Percentiles rank a stretch among this genome's conserved stretches.
Evolutionary conservation across 306 rosid genomes (phyloP).

Genomic region (Hippophae gyantsensis): DNA sequence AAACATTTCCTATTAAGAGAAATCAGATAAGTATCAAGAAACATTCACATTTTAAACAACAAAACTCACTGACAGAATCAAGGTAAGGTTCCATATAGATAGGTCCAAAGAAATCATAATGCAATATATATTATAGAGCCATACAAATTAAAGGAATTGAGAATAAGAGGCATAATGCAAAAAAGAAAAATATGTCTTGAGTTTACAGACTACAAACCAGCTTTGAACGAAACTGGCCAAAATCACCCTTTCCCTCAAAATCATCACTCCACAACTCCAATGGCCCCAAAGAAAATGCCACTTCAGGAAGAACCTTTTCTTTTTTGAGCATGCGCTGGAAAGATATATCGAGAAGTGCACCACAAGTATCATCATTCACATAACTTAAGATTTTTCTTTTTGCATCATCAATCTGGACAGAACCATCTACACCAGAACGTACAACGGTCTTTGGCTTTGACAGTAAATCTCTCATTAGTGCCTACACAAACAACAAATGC

Average conservation of each 20-base stretch:
- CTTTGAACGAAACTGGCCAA: conserved; percentile 86
- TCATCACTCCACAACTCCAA: conserved; percentile 95
- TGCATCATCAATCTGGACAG: conserved; percentile 42
- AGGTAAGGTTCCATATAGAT: too few species aligned
- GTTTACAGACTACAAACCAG: conserved; percentile 42
- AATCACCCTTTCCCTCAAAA: conserved; percentile 75
- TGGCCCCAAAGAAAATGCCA: conserved; percentile 44
- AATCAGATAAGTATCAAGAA: too few species aligned
- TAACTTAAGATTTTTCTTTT: conserved; percentile 47
- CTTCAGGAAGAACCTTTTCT: conserved; percentile 63
- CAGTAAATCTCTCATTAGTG: conserved; percentile 69
- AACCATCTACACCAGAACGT: conserved; percentile 43
- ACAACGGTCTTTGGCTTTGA: conserved; percentile 56
- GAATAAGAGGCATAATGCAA: background rate
- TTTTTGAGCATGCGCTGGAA: conserved; percentile 78
- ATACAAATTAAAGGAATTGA: too few species aligned
- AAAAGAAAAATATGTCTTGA: conserved; percentile 13
- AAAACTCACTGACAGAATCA: too few species aligned
- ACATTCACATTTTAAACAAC: too few species aligned
- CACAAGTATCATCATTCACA: conserved; percentile 53
- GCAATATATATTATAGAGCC: too few species aligned
- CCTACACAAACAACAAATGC: conserved; percentile 34
- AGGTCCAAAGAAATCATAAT: too few species aligned
- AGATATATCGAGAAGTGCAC: conserved; percentile 63
- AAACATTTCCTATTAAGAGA: too few species aligned